Percentiles rank a stretch among this genome's conserved stretches.
These are phyloP conservation scores for Streptanthus diversifolius DNA, from an alignment of 345 rosid species.

Conservation along the genomic window DNA sequence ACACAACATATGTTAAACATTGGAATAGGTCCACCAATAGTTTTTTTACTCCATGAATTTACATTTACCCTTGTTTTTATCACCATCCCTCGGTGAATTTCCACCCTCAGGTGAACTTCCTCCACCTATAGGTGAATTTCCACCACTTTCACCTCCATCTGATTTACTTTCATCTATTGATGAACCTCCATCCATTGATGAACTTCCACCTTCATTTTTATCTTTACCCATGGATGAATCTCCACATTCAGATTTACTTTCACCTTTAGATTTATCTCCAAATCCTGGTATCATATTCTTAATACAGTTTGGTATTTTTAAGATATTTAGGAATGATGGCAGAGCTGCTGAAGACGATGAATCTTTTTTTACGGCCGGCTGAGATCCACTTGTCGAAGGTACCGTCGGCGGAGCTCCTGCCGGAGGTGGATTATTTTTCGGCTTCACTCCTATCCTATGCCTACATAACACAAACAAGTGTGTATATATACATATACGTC, in stretches of 20 bases:
- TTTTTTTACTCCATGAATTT: neutral
- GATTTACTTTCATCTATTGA: neutral
- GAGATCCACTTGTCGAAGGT: too few relatives aligned
- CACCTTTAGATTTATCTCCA: neutral
- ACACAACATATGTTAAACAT: neutral
- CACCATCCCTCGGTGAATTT: neutral
- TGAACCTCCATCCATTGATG: neutral
- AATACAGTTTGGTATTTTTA: neutral
- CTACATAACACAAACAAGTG: conserved; percentile 17
- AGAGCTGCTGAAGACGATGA: neutral
- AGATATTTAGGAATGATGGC: neutral
- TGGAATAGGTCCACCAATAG: neutral
- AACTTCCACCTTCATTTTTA: neutral
- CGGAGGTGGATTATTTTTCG: conserved; percentile 19
- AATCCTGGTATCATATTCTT: neutral
- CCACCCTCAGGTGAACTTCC: neutral
- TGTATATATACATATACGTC: neutral
- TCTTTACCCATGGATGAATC: neutral
- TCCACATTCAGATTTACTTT: neutral
- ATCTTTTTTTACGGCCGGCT: neutral
- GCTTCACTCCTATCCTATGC: conserved; percentile 13
- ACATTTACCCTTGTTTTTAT: neutral
- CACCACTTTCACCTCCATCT: neutral
- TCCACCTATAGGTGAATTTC: neutral
- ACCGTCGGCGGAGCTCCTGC: conserved; percentile 16